Evolutionary conservation across 1,139 yeast species (phyloP).

Genomic region (Candida labiduridarum): DNA sequence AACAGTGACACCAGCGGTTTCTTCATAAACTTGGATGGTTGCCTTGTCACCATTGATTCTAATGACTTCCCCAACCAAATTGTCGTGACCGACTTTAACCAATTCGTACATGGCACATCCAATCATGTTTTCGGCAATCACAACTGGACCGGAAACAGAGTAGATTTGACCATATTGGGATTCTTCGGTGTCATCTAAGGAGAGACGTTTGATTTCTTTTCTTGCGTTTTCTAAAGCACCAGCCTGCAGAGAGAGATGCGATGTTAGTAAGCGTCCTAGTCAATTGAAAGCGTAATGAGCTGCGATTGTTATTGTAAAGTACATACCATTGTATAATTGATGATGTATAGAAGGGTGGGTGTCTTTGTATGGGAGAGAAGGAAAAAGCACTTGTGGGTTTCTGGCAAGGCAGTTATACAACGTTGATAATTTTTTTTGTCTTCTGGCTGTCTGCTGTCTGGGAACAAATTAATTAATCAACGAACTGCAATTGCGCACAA

Average conservation of each 20-base stretch:
- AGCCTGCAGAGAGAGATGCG: slow-evolving; percentile 52
- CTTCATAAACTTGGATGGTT: slow-evolving; percentile 98
- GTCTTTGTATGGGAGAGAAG: background rate
- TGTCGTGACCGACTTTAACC: slow-evolving; percentile 96
- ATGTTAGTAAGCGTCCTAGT: background rate
- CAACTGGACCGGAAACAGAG: slow-evolving; percentile 97
- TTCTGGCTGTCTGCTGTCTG: too few species aligned
- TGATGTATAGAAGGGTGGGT: background rate
- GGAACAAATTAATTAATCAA: background rate
- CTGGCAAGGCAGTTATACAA: background rate
- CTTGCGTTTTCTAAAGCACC: slow-evolving; percentile 98
- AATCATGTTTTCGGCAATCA: slow-evolving; percentile 96
- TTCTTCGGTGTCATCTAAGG: slow-evolving; percentile 75
- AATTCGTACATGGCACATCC: slow-evolving; percentile 99
- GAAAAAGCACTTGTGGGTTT: background rate
- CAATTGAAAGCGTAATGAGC: background rate
- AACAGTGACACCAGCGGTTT: slow-evolving; percentile 98
- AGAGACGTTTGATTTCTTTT: slow-evolving; percentile 85
- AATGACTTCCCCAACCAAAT: slow-evolving; percentile 96
- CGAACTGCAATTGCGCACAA: too few species aligned
- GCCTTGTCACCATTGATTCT: slow-evolving; percentile 96
- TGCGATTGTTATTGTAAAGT: background rate
- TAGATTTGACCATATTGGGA: slow-evolving; percentile 84
- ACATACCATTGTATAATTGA: slow-evolving; percentile 2
- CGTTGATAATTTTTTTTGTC: background rate